Conservation (phyloP, 2,329 filamentous ascomycete genomes). For the Blastomyces parvus region DNA sequence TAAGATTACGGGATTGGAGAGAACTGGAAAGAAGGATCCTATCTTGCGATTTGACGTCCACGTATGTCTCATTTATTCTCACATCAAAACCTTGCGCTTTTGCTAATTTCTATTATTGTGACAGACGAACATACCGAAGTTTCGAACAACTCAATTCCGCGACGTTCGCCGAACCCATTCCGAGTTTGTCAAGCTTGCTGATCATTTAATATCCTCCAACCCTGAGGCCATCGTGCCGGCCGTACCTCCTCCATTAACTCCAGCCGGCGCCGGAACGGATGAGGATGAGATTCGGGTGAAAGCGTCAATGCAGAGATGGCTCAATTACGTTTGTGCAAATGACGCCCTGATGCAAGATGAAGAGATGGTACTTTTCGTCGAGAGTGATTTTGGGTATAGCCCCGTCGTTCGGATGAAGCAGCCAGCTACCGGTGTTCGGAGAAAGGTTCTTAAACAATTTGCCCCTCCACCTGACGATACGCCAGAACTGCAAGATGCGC, state of each 20-base stretch:
- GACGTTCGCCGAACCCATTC: slow-evolving; percentile 92
- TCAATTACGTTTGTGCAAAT: slow-evolving; percentile 86
- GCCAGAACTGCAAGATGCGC: slow-evolving; percentile 79
- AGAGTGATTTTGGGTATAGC: slow-evolving; percentile 97
- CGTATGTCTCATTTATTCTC: slow-evolving; percentile 46
- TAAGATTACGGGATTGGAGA: slow-evolving; percentile 88
- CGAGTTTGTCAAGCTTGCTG: slow-evolving; percentile 91
- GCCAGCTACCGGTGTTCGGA: slow-evolving; percentile 85
- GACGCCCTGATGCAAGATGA: slow-evolving; percentile 91
- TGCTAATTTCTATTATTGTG: neutral
- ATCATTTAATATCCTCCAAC: slow-evolving; percentile 94
- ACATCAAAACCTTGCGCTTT: neutral
- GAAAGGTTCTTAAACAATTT: slow-evolving; percentile 97
- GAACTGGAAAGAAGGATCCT: slow-evolving; percentile 90
- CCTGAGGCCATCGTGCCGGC: slow-evolving; percentile 90
- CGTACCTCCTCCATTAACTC: slow-evolving; percentile 87
- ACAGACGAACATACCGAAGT: slow-evolving; percentile 96
- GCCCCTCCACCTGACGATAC: slow-evolving; percentile 95
- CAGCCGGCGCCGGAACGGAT: slow-evolving; percentile 88
- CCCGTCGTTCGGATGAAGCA: slow-evolving; percentile 93
- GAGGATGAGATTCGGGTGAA: slow-evolving; percentile 91
- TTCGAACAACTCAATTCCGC: slow-evolving; percentile 94
- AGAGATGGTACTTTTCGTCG: slow-evolving; percentile 96
- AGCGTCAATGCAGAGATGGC: slow-evolving; percentile 81
- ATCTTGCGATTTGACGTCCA: slow-evolving; percentile 94